Conservation (phyloP, 306 rosid species). For the Cicer cuneatum region DNA sequence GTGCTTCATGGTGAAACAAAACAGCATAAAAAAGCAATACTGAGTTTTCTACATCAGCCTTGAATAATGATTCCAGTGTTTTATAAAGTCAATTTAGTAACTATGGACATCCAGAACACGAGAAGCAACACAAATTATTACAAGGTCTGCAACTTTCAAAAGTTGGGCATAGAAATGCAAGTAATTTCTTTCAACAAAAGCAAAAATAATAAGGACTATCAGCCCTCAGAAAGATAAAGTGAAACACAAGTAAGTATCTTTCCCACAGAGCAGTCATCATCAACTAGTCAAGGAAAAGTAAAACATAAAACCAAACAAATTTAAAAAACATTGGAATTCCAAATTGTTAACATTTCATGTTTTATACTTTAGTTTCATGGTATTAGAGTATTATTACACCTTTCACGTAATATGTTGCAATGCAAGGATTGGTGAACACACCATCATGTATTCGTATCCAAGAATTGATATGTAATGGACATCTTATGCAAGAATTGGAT, state of each 20-base stretch:
- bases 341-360: too few relatives aligned
- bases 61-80: conserved; percentile 7
- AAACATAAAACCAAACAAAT: conserved; percentile 19
- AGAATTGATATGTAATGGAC: too few relatives aligned
- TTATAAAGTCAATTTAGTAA: conserved; percentile 17
- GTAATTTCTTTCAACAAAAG: conserved; percentile 5
- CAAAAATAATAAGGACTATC: background rate
- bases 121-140: conserved; percentile 7
- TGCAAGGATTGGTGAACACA: too few relatives aligned
- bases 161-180: conserved; percentile 17
- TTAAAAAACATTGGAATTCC: background rate
- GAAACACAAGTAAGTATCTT: background rate
- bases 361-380: too few relatives aligned
- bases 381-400: too few relatives aligned
- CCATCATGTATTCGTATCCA: too few relatives aligned
- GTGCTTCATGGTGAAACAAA: conserved; percentile 1
- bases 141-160: background rate
- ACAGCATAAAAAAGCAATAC: background rate
- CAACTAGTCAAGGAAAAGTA: conserved; percentile 1
- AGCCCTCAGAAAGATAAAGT: background rate
- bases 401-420: too few relatives aligned
- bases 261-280: background rate
- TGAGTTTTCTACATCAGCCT: background rate
- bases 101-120: conserved; percentile 9
- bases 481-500: too few relatives aligned